A percentile compares a stretch with the other conserved stretches of the same genome.
Evolutionary conservation across 257 asterid species (phyloP).

Genomic region (Nicotiana undulata): DNA sequence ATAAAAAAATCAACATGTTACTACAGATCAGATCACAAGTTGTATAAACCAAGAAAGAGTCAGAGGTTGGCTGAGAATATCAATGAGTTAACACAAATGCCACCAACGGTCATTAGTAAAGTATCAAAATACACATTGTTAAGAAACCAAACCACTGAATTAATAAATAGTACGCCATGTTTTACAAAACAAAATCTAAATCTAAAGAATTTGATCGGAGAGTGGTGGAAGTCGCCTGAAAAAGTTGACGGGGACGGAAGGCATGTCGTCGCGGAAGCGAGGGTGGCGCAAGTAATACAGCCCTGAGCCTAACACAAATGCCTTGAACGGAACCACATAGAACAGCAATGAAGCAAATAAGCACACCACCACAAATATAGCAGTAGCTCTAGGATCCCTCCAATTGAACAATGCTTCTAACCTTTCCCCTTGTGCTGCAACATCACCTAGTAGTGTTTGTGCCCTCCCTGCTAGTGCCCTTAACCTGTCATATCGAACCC

Average conservation of each 20-base stretch:
- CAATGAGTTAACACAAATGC: constrained; percentile 1
- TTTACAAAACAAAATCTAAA: not conserved
- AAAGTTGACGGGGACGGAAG: constrained; percentile 65
- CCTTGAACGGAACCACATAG: constrained; percentile 68
- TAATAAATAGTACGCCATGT: not conserved
- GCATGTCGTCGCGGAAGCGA: constrained; percentile 83
- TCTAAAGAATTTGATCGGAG: constrained; percentile 67
- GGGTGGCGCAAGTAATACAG: constrained; percentile 84
- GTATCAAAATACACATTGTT: not conserved
- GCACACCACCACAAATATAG: constrained; percentile 59
- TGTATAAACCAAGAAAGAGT: constrained; percentile 53
- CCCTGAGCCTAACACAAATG: constrained; percentile 45
- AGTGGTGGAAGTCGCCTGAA: constrained; percentile 79
- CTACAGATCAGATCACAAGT: no score
- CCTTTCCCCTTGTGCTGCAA: constrained; percentile 89
- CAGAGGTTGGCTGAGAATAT: constrained; percentile 45
- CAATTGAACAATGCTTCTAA: constrained; percentile 83
- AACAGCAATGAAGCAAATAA: constrained; percentile 59
- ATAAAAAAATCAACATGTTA: not conserved
- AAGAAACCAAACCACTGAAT: not conserved
- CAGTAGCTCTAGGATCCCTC: constrained; percentile 86
- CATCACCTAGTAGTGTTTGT: constrained; percentile 70
- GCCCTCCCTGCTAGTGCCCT: constrained; percentile 83
- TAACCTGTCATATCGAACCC: constrained; percentile 58
- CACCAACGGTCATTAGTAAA: no score